Percentiles rank a stretch among this genome's conserved stretches.
These are phyloP conservation scores for Candida mattraensis DNA, from an alignment of 805 yeast genomes.

Conservation along the genomic window DNA sequence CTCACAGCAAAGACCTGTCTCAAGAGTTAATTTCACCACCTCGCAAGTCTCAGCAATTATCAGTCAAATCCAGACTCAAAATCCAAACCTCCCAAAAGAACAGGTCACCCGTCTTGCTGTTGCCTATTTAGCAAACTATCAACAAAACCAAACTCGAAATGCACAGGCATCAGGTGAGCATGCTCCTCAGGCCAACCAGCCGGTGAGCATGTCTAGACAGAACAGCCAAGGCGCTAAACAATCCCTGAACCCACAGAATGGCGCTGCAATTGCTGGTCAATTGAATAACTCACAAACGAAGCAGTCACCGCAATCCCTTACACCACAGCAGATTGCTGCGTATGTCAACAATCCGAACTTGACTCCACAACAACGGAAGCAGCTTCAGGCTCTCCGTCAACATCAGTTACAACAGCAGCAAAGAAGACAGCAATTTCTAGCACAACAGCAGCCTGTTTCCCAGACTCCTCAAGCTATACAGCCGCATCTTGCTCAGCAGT, in stretches of 20 bases:
- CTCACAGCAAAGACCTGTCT: slow-evolving; percentile 17
- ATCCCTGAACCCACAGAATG: slow-evolving; percentile 13
- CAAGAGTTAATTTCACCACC: slow-evolving; percentile 44
- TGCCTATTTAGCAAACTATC: slow-evolving; percentile 57
- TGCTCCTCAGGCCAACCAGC: slow-evolving; percentile 2
- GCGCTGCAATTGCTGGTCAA: slow-evolving; percentile 17
- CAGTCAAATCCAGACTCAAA: slow-evolving; percentile 61
- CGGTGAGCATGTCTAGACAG: slow-evolving; percentile 8
- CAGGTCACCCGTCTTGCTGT: slow-evolving; percentile 69
- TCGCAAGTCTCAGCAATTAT: slow-evolving; percentile 67
- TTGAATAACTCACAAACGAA: slow-evolving; percentile 13
- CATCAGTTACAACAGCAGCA: slow-evolving; percentile 30
- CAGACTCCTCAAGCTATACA: slow-evolving; percentile 14
- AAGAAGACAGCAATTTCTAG: slow-evolving; percentile 20
- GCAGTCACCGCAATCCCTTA: slow-evolving; percentile 14
- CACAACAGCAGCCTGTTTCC: slow-evolving; percentile 15
- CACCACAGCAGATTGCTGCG: slow-evolving; percentile 28
- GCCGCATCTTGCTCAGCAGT: slow-evolving; percentile 19
- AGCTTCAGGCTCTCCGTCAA: slow-evolving; percentile 42
- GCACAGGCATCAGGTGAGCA: slow-evolving; percentile 25
- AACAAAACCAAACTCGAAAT: slow-evolving; percentile 46
- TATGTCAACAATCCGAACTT: slow-evolving; percentile 37
- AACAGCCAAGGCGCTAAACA: slow-evolving; percentile 7
- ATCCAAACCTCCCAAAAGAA: slow-evolving; percentile 60
- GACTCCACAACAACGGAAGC: slow-evolving; percentile 46